Evolutionary conservation across 805 yeast species (phyloP), one percentile per base, ranked within the genome.

Genomic region (Saturnispora halmiae): DNA sequence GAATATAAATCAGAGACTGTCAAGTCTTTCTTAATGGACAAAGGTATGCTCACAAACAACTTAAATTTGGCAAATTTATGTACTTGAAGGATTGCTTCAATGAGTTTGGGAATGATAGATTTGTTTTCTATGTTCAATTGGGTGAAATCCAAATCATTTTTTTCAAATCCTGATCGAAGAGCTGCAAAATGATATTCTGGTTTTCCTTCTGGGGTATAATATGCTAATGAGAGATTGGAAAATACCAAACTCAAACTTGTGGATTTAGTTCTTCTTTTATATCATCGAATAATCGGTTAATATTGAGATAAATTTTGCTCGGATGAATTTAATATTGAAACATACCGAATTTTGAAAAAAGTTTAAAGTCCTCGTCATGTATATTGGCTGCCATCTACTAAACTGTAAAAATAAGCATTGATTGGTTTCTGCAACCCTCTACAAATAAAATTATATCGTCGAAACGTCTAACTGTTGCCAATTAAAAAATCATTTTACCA

Each of bases 251-350:
- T 36, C 10, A 36, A 16, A 13, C 33, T 28, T 30, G 26, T 6
- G 33, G 39, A 16, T 20, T 19, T 33, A 29, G 15, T 13, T 14
- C 26, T 6, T 27, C 33, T 30, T 36, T 33, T 10, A 36, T 36
- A 21, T 36, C 39, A 6, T n/a, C 7, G 11, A 19, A 18, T 4
- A 26, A 16, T 4, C n/a, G 19, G 19, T 5, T 29, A 9, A 20
- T n/a, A 29, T 29, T 36, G 6, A 14, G 11, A 36, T 25, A n/a
- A 4, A 28, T 6, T 18, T 27, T 36, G 10, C 14, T 20, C 8
- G 39, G 39, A 3, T 32, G 39, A 4, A 36, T 36, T 29, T 36
- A 33, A 19, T 36, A 36, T 30, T 36, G 33, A 16, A 36, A 36
- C 7, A 13, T 15, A 21, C 33, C 18, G 9, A 13, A n/a, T 13